These are phyloP conservation scores for Pascua sp. DNA, from an alignment of 1,284 basidiomycete genomes.

Conservation along the genomic window DNA sequence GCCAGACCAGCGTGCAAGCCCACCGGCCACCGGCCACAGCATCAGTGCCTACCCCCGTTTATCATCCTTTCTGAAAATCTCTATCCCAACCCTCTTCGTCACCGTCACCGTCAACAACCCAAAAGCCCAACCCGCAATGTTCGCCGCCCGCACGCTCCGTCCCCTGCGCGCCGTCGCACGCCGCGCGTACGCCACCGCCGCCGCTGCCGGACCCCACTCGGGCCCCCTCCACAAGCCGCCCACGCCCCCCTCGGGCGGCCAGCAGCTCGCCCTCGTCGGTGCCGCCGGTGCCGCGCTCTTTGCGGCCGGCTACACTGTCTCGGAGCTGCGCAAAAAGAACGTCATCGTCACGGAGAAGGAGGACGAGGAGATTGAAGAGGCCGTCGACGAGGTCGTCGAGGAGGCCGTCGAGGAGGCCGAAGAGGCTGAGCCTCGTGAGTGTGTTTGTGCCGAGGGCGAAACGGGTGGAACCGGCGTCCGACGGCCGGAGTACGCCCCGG, in stretches of 20 bases:
- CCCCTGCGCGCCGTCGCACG: no score
- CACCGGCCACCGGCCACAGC: no score
- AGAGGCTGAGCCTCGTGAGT: constrained; percentile 3
- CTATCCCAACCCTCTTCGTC: no score
- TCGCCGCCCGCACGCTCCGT: no score
- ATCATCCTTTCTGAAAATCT: no score
- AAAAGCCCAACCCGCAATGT: no score
- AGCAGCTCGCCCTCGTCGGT: not conserved
- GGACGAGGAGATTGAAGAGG: constrained; percentile 3
- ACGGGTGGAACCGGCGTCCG: not conserved
- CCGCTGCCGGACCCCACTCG: no score
- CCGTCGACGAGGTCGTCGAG: constrained; percentile 4
- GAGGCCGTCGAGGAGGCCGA: constrained; percentile 6
- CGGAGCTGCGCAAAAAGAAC: constrained; percentile 1
- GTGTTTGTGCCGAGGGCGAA: not conserved
- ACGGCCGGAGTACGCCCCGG: not conserved
- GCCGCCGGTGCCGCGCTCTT: constrained; percentile 5
- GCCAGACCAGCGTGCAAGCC: no score
- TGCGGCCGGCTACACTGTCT: not conserved
- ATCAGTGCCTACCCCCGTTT: no score
- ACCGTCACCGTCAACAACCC: no score
- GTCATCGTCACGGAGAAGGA: constrained; percentile 1
- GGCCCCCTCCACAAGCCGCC: no score
- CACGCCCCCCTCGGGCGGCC: not conserved
- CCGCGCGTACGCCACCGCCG: no score